A percentile compares a stretch with the other conserved stretches of the same genome.
phyloP scores from a whole-genome alignment of 495 filamentous ascomycete species.

The Ramalina intermedia region DNA sequence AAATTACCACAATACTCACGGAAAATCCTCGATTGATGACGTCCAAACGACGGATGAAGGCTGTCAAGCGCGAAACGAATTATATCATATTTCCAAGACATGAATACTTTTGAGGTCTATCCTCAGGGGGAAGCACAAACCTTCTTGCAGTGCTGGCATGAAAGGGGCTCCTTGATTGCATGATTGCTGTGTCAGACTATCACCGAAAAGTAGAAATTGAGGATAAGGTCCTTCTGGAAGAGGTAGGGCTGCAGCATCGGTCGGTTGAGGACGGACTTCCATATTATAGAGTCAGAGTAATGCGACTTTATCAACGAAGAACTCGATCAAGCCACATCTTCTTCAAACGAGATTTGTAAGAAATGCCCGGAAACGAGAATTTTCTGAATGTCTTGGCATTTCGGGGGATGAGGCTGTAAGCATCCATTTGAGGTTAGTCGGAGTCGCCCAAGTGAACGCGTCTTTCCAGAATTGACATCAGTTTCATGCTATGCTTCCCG shows the following conservation, averaged over 20 bases:
- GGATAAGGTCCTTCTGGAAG: constrained; percentile 29
- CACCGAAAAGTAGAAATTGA: constrained; percentile 70
- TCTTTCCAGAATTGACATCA: too few relatives aligned
- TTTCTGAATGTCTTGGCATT: too few relatives aligned
- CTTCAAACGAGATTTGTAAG: too few relatives aligned
- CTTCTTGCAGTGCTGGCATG: constrained; percentile 53
- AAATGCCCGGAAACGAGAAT: too few relatives aligned
- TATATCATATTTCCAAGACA: neutral
- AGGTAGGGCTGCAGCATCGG: neutral
- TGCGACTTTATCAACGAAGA: too few relatives aligned
- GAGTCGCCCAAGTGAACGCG: too few relatives aligned
- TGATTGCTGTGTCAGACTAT: constrained; percentile 59
- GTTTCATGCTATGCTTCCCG: too few relatives aligned
- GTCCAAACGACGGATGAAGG: constrained; percentile 49
- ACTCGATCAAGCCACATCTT: too few relatives aligned
- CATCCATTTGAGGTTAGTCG: too few relatives aligned
- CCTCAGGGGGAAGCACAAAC: constrained; percentile 22
- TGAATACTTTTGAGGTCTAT: neutral
- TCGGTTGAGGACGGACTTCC: too few relatives aligned
- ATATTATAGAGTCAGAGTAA: too few relatives aligned
- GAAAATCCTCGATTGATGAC: constrained; percentile 50
- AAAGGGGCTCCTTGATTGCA: constrained; percentile 46
- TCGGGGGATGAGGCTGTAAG: too few relatives aligned
- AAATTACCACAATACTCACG: neutral
- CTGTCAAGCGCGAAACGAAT: constrained; percentile 19